These are phyloP conservation scores for Globisporangium splendens DNA, from an alignment of 352 stramenopile genomes.

Conservation along the genomic window DNA sequence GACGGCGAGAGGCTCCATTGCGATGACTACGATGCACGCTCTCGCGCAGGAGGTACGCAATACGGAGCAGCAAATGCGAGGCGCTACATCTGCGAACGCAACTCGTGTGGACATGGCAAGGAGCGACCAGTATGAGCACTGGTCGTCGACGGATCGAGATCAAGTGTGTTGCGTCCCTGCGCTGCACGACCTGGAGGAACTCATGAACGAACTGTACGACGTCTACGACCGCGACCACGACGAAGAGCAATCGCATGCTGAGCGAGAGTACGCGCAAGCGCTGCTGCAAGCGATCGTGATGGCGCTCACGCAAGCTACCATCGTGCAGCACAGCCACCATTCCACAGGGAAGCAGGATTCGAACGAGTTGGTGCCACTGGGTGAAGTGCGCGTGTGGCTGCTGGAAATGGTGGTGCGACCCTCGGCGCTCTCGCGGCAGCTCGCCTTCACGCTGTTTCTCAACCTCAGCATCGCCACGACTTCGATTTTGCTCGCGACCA, in stretches of 20 bases:
- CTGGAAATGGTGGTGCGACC: constrained; percentile 41
- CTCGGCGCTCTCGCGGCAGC: constrained; percentile 21
- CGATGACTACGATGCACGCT: constrained; percentile 6
- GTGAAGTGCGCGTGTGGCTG: constrained; percentile 29
- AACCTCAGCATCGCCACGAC: constrained; percentile 19
- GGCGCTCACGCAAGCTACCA: constrained; percentile 12
- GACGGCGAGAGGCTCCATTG: background rate
- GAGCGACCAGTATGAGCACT: background rate
- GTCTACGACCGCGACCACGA: constrained; percentile 17
- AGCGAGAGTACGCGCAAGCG: constrained; percentile 22
- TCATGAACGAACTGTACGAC: constrained; percentile 32
- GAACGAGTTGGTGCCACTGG: background rate
- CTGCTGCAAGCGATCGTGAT: constrained; percentile 22
- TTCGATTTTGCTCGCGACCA: constrained; percentile 15
- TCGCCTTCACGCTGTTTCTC: constrained; percentile 46
- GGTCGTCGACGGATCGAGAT: background rate
- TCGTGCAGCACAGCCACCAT: constrained; percentile 5
- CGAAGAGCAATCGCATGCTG: constrained; percentile 12
- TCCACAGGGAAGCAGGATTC: constrained; percentile 3
- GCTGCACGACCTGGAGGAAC: constrained; percentile 26
- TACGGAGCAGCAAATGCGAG: background rate
- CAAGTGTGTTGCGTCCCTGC: background rate
- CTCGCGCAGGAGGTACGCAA: constrained; percentile 4
- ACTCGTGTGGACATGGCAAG: too few species aligned
- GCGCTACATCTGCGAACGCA: background rate